Evolutionary conservation across 2,329 filamentous ascomycete genomes (phyloP).

Genomic region (Fusarium sp.): DNA sequence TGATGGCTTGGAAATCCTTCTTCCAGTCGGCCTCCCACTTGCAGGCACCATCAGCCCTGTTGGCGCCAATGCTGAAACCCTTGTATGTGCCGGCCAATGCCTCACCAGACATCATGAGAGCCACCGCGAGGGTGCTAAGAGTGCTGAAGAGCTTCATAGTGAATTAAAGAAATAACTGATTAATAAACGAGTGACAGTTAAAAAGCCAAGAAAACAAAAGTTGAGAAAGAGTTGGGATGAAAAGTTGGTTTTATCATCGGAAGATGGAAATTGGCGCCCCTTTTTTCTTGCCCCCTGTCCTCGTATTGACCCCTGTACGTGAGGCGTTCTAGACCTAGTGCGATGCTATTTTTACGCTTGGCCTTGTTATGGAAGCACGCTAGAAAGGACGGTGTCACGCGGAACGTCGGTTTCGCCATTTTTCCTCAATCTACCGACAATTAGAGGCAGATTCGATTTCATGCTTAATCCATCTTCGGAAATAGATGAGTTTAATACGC

Average conservation of each 20-base stretch:
- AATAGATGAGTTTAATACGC: neutral
- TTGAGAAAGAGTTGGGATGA: neutral
- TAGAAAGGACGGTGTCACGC: constrained; percentile 4
- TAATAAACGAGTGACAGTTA: constrained; percentile 18
- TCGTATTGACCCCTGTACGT: constrained; percentile 20
- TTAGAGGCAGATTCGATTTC: constrained; percentile 8
- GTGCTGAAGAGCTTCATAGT: constrained; percentile 40
- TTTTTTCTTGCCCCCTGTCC: constrained; percentile 11
- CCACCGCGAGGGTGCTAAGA: constrained; percentile 30
- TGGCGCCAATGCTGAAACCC: constrained; percentile 44
- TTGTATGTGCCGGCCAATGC: constrained; percentile 42
- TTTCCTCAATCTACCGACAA: neutral
- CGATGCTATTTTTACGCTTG: constrained; percentile 17
- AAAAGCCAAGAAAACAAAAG: constrained; percentile 2
- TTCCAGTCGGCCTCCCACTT: constrained; percentile 44
- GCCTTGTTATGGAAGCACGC: neutral
- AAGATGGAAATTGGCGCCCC: constrained; percentile 23
- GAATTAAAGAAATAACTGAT: constrained; percentile 5
- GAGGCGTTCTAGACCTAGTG: constrained; percentile 23
- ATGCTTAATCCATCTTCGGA: neutral
- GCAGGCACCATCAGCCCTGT: constrained; percentile 39
- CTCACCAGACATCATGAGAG: constrained; percentile 36
- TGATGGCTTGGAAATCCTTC: constrained; percentile 44
- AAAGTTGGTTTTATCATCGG: constrained; percentile 9
- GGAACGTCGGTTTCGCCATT: neutral